Percentiles rank a stretch among this genome's conserved stretches.
These are phyloP conservation scores for Yamadazyma takamatsuzukensis DNA, from an alignment of 805 yeast genomes.

Conservation along the genomic window DNA sequence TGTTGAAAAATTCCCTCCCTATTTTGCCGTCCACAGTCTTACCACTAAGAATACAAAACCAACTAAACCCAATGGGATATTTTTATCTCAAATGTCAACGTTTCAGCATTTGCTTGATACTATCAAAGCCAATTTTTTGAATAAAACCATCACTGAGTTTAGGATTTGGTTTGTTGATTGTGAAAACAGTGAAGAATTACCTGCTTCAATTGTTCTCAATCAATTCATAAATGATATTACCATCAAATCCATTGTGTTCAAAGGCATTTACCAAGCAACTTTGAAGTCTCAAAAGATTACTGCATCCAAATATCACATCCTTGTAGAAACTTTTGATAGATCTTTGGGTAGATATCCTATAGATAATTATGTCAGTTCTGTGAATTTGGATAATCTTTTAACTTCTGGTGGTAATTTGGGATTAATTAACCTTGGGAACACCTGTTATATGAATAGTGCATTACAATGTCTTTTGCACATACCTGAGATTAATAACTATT, in stretches of 20 bases:
- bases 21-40: slow-evolving; percentile 31
- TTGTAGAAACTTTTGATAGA: slow-evolving; percentile 24
- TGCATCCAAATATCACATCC: slow-evolving; percentile 20
- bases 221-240: slow-evolving; percentile 27
- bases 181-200: slow-evolving; percentile 18
- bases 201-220: slow-evolving; percentile 19
- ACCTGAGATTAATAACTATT: slow-evolving; percentile 78
- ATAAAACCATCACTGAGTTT: slow-evolving; percentile 16
- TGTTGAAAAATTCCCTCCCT: slow-evolving; percentile 36
- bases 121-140: slow-evolving; percentile 19
- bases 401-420: slow-evolving; percentile 48
- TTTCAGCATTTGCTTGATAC: slow-evolving; percentile 30
- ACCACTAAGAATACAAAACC: slow-evolving; percentile 14
- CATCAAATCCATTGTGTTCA: slow-evolving; percentile 26
- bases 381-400: slow-evolving; percentile 11
- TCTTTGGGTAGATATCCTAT: slow-evolving; percentile 16
- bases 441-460: slow-evolving; percentile 95
- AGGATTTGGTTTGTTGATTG: slow-evolving; percentile 38
- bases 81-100: slow-evolving; percentile 30
- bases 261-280: slow-evolving; percentile 17
- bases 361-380: slow-evolving; percentile 15
- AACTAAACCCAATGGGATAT: slow-evolving; percentile 12
- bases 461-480: slow-evolving; percentile 84
- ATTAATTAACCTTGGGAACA: slow-evolving; percentile 74
- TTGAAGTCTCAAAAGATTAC: slow-evolving; percentile 29